Conservation (phyloP, 2,329 filamentous ascomycete genomes). For the Zymoseptoria pseudotritici region DNA sequence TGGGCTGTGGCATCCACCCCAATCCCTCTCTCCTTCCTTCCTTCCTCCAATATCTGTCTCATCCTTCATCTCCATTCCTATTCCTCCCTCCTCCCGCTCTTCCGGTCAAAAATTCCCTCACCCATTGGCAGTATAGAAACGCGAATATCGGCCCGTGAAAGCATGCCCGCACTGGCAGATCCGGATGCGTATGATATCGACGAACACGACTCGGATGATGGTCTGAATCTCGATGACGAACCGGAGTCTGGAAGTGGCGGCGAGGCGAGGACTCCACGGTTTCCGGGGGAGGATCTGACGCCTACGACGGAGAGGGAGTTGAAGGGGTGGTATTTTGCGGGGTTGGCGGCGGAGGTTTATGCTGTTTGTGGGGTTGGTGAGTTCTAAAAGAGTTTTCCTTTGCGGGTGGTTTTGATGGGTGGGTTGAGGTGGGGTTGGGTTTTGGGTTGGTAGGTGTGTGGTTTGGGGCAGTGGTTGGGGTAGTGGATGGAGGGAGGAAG, state of each 20-base stretch:
- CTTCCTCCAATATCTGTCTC: too few species aligned
- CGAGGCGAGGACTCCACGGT: conserved; percentile 12
- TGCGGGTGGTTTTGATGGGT: neutral
- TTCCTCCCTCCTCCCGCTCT: too few species aligned
- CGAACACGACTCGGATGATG: neutral
- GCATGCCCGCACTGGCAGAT: neutral
- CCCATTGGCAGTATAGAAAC: too few species aligned
- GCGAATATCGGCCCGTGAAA: too few species aligned
- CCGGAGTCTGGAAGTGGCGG: neutral
- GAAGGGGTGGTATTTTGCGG: conserved; percentile 23
- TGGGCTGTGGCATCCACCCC: too few species aligned
- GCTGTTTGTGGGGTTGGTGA: conserved; percentile 77
- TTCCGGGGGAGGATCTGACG: conserved; percentile 21
- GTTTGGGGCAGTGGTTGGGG: too few species aligned
- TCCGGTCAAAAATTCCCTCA: too few species aligned
- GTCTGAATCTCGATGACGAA: neutral
- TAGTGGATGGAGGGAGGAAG: too few species aligned
- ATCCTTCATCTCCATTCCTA: neutral
- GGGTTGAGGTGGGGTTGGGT: too few species aligned
- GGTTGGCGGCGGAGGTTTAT: conserved; percentile 85
- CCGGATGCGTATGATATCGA: neutral
- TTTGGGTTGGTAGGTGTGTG: too few species aligned
- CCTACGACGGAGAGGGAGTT: conserved; percentile 22
- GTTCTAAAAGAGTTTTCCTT: conserved; percentile 32
- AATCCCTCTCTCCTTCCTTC: neutral